Percentiles rank a stretch among this genome's conserved stretches.
Conservation (phyloP, 1,284 basidiomycete species). For the Tilletia indica region DNA sequence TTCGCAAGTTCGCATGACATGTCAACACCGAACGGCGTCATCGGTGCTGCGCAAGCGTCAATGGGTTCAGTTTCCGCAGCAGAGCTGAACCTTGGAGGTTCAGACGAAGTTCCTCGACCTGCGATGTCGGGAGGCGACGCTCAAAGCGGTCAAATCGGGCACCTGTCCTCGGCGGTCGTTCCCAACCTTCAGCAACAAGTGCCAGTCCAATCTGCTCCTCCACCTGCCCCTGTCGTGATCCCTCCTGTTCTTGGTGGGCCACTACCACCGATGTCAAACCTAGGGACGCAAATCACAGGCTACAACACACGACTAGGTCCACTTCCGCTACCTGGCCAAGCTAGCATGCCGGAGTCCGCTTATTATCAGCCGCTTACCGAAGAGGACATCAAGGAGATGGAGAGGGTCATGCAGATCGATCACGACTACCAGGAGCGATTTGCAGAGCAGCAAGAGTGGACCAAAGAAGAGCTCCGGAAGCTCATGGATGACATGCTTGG, state of each 20-base stretch:
- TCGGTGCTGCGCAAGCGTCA: neutral
- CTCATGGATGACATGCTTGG: constrained; percentile 39
- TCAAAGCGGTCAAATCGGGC: too few species aligned
- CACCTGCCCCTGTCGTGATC: constrained; percentile 37
- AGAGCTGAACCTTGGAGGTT: too few species aligned
- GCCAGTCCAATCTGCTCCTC: constrained; percentile 23
- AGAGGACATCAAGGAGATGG: constrained; percentile 61
- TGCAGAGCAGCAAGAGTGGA: constrained; percentile 41
- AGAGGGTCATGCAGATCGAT: constrained; percentile 64
- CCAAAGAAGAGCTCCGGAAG: constrained; percentile 37
- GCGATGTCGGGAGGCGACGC: too few species aligned
- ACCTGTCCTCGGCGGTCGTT: too few species aligned
- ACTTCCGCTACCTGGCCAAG: constrained; percentile 64
- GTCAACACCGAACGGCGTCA: neutral
- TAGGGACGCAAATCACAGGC: constrained; percentile 62
- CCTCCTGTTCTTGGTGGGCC: constrained; percentile 55
- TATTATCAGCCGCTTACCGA: constrained; percentile 64
- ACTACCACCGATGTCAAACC: constrained; percentile 45
- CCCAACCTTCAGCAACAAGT: constrained; percentile 32
- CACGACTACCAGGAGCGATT: constrained; percentile 58
- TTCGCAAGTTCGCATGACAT: neutral
- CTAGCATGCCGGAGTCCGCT: constrained; percentile 56
- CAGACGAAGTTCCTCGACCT: too few species aligned
- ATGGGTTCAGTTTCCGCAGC: neutral
- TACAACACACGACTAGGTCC: constrained; percentile 67